Conservation (phyloP, 2,329 filamentous ascomycete species). For the Gremmenia infestans region DNA sequence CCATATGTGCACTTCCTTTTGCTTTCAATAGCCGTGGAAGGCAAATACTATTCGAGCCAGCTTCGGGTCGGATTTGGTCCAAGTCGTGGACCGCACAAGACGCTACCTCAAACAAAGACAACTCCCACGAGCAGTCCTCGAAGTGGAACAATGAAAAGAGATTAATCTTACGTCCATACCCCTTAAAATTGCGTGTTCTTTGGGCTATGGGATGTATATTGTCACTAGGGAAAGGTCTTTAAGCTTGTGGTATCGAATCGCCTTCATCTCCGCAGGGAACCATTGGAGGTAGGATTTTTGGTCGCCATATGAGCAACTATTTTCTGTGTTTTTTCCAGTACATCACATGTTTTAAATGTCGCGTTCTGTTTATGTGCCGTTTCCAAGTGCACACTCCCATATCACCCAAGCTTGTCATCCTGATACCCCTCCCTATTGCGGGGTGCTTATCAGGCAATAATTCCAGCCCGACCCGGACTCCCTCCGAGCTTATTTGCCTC, state of each 20-base stretch:
- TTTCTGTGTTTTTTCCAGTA: too few species aligned
- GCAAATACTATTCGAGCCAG: slow-evolving; percentile 14
- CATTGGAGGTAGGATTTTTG: slow-evolving; percentile 5
- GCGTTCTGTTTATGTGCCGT: neutral
- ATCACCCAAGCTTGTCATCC: neutral
- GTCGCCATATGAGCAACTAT: neutral
- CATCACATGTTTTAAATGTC: neutral
- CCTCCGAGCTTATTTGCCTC: neutral
- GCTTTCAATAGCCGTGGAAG: slow-evolving; percentile 15
- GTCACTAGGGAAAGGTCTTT: slow-evolving; percentile 17
- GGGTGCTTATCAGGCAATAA: neutral
- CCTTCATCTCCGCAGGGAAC: slow-evolving; percentile 17
- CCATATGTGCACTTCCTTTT: slow-evolving; percentile 15
- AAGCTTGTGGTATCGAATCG: slow-evolving; percentile 16
- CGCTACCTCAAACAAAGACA: slow-evolving; percentile 14
- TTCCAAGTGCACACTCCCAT: neutral
- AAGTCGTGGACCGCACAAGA: slow-evolving; percentile 16
- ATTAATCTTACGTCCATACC: too few species aligned
- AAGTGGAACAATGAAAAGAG: slow-evolving; percentile 8
- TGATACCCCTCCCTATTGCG: neutral
- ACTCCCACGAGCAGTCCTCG: slow-evolving; percentile 15
- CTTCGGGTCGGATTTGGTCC: slow-evolving; percentile 17
- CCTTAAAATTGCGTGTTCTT: slow-evolving; percentile 16
- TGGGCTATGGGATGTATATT: slow-evolving; percentile 14
- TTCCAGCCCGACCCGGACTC: neutral